Base-by-base conservation (phyloP, 2,329 filamentous ascomycete genomes). In the Fonsecaea pugnacius region DNA sequence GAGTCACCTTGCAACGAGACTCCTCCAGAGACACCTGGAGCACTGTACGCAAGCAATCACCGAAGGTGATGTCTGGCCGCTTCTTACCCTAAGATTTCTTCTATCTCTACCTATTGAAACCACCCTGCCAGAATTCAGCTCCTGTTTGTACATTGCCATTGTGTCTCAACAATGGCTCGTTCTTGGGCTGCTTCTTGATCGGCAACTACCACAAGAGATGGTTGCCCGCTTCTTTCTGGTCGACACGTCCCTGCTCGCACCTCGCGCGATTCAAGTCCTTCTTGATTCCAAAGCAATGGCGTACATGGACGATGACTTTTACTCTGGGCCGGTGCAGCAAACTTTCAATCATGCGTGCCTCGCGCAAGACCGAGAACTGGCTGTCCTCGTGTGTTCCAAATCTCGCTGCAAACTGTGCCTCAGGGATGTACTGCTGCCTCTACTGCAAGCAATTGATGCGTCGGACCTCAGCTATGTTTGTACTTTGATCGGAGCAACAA, bases 281-380 rank as follows among this genome's bases (percentile, higher is more conserved):
- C 21, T 59, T 12, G 57, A 52, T 21, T 59, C 57, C 16, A 46
- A 59, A 32, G 57, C 57, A 24, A 51, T 59, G 57, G 24, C 57
- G 27, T 40, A 32, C 24, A 59, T 59, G 57, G 18, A 59, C 35
- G 57, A 59, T 14, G 43, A 51, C 12, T 59, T 59, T 14, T 59
- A 52, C 46, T 38, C 10, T 10, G 46, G 48, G 12, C 30, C 33
- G 16, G 57, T 59, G 27, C 57, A 59, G 33, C 57, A 33, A n/a
- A 48, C 57, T 59, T 59, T 59, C 57, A 59, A 59, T 32, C 57
- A 59, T 48, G 57, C 57, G 9, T 59, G 57, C 24, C 32, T 52
- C 38, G 57, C 57, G 7, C 57, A 59, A 30, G 57, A 52, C 21
- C 46, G 35, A 27, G 14, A 59, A 18, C 21, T 52, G 16, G 57